Base-by-base conservation (phyloP, 2,329 filamentous ascomycete genomes). In the Cytospora mali region DNA sequence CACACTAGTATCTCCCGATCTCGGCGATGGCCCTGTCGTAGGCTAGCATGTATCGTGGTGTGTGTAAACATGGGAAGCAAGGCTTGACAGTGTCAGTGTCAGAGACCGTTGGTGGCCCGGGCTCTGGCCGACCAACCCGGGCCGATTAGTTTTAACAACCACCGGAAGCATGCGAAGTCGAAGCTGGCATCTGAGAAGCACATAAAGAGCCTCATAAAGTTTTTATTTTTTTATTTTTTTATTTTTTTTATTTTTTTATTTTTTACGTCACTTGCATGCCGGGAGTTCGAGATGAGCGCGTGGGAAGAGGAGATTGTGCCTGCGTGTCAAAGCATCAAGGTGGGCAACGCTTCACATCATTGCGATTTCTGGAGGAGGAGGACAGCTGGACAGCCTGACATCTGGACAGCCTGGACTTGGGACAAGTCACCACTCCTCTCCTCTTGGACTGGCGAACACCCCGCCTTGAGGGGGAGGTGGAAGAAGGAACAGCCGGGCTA, bases 1-100 rank as follows among this genome's bases (percentile, higher is more conserved):
- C 13, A 18, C 27, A 6, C 28, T 55, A 18, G 53, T 16, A 42
- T 55, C n/a, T 46, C 53, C 53, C 53, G 53, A 55, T 46, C 35
- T 39, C 53, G 53, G 53, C 33, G 14, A 23, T 27, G 35, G 13
- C 46, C 42, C 35, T 39, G 10, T 35, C 11, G 16, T 2, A 23
- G 42, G 21, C 3, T 18, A 11, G 42, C 42, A 35, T 10, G 9
- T 48, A 21, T 51, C 35, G 31, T 55, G n/a, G n/a, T n/a, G n/a
- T n/a, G n/a, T n/a, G n/a, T 21, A n/a, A 54, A 16, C 31, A 55
- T 7, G 52, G 6, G 52, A 27, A 51, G 11, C n/a, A n/a, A 18
- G 18, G 49, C 49, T 39, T 14, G 29, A 25, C 18, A 11, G 53
- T 48, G 39, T 18, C 53, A 29, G 23, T 42, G 33, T 21, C 28